Base-by-base conservation (phyloP, 2,329 filamentous ascomycete species). In the Hypoxylon sp. region DNA sequence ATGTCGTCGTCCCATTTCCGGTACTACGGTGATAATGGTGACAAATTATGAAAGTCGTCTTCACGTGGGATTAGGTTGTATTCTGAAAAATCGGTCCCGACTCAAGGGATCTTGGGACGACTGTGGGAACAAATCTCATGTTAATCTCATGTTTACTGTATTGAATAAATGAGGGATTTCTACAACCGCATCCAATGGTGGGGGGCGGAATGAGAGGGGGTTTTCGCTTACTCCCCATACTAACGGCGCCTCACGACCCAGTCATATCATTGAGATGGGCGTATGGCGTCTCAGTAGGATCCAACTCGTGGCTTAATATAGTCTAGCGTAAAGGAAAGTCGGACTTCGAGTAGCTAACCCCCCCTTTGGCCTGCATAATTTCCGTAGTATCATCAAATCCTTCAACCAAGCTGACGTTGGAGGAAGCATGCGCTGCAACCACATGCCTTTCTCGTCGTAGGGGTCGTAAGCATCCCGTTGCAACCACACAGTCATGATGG, bases 351-450 rank as follows among this genome's bases (percentile, higher is more conserved):
- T 27, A 41, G 29, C 19, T 45, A 30, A 30, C 16, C 16, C 52
- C 52, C 32, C 52, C 52, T 54, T 45, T 41, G 29, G 37, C 41
- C 27, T 32, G 52, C 52, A 54, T 45, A 41, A 21, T 23, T n/a
- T 32, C 52, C 8, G 52, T 54, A 11, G 37, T 54, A 32, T 32
- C 45, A 32, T 21, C 37, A 9, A 45, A 54, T 54, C 52, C 52
- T 54, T 54, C 37, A 16, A 34, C 52, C 45, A 25, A 39, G 52
- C 52, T 54, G 30, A 54, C 52, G 52, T 54, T 54, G 34, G 52
- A 54, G 52, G 37, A 45, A 54, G 25, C 52, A 54, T 54, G 52
- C 52, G 43, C n/a, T 54, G 52, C 39, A 45, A 54, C 52, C 52
- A 54, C 52, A 54, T 45, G 52, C 52, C 16, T 29, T n/a, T 32